phyloP scores from a whole-genome alignment of 805 yeast species.

The Ogataea zsoltii region DNA sequence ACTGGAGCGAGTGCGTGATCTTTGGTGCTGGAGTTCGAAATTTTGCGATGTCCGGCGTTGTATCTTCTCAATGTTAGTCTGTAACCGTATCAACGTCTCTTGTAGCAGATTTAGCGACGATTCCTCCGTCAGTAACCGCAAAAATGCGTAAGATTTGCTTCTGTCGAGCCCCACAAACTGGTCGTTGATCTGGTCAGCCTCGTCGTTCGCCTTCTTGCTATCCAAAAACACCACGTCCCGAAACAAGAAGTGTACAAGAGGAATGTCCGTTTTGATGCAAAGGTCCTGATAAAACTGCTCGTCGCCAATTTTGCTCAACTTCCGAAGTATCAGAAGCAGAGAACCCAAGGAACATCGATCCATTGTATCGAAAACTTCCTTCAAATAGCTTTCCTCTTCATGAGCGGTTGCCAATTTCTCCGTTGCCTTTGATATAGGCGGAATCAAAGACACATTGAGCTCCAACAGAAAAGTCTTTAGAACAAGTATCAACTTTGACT shows the following conservation, averaged over 20 bases:
- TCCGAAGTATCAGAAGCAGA: slow-evolving; percentile 6
- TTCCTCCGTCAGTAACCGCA: slow-evolving; percentile 1
- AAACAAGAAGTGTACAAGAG: slow-evolving; percentile 14
- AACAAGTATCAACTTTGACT: slow-evolving; percentile 12
- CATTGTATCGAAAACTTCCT: slow-evolving; percentile 10
- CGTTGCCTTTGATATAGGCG: slow-evolving; percentile 15
- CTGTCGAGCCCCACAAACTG: slow-evolving; percentile 12
- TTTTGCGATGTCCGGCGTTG: slow-evolving; percentile 6
- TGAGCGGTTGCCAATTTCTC: slow-evolving; percentile 6
- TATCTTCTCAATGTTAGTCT: slow-evolving; percentile 4
- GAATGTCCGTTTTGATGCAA: slow-evolving; percentile 13
- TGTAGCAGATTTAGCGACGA: neutral
- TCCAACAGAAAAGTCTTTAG: slow-evolving; percentile 17
- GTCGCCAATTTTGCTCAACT: slow-evolving; percentile 2
- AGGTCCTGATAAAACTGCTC: slow-evolving; percentile 8
- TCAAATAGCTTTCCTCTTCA: slow-evolving; percentile 4
- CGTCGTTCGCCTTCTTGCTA: neutral
- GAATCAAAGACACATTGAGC: slow-evolving; percentile 12
- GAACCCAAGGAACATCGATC: slow-evolving; percentile 18
- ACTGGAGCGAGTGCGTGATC: neutral
- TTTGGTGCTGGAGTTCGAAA: slow-evolving; percentile 3
- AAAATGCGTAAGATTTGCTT: slow-evolving; percentile 7
- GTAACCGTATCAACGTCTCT: neutral
- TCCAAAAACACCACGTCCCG: slow-evolving; percentile 11
- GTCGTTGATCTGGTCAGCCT: slow-evolving; percentile 7